Evolutionary conservation across 78 protist genomes (phyloP).

Genomic region (Dictyostelium firmibasis): DNA sequence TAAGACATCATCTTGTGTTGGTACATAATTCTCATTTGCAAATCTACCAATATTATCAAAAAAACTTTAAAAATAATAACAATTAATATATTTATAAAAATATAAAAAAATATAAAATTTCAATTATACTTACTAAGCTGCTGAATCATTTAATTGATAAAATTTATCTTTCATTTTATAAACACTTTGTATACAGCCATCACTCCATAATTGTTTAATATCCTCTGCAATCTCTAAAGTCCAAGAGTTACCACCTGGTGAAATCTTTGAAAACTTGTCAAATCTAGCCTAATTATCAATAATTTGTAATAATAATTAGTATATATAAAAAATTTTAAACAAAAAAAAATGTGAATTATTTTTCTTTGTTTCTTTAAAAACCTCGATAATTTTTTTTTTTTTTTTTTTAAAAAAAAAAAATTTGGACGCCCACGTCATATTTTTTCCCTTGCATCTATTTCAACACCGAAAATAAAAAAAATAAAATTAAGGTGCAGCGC

Average conservation of each 20-base stretch:
- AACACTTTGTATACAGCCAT: constrained; percentile 54
- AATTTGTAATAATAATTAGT: neutral
- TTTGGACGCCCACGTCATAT: neutral
- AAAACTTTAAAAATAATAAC: constrained; percentile 13
- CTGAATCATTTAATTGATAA: constrained; percentile 80
- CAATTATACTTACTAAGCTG: constrained; percentile 72
- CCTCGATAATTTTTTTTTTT: too few species aligned
- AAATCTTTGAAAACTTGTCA: constrained; percentile 52
- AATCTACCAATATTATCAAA: constrained; percentile 72
- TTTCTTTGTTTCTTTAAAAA: neutral
- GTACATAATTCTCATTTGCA: constrained; percentile 72
- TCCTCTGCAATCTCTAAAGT: constrained; percentile 66
- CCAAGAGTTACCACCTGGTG: constrained; percentile 81
- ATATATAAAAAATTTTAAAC: neutral
- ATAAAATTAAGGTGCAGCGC: neutral
- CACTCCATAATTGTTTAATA: constrained; percentile 72
- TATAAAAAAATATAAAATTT: neutral
- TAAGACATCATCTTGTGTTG: constrained; percentile 83
- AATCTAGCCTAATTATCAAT: constrained; percentile 37
- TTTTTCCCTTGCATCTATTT: too few species aligned
- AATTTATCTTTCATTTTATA: constrained; percentile 40
- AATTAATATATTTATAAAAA: neutral
- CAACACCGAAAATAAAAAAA: too few species aligned
- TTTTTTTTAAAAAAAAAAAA: too few species aligned
- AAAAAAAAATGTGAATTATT: neutral